Evolutionary conservation across 768 basidiomycete genomes (phyloP).

Genomic region (Glaciozyma martinii): DNA sequence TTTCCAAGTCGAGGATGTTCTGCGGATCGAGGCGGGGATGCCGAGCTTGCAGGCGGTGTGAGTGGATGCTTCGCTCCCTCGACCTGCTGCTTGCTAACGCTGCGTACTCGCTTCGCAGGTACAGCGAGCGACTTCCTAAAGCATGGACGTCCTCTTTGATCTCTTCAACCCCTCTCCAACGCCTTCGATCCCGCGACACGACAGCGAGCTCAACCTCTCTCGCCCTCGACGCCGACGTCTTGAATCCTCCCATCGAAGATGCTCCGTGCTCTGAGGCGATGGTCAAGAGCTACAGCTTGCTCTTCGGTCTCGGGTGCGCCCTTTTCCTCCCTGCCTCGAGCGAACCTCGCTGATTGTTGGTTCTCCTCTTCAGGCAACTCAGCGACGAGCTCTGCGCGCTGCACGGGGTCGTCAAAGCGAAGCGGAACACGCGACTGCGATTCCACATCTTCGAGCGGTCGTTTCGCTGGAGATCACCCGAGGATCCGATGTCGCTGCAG

Average conservation of each 20-base stretch:
- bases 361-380: constrained; percentile 8
- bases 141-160: constrained; percentile 29
- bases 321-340: too few species aligned
- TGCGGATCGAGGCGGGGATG: constrained; percentile 26
- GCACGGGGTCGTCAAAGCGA: constrained; percentile 8
- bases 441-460: constrained; percentile 13
- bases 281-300: constrained; percentile 27
- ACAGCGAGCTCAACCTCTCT: not conserved
- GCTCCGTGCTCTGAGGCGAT: constrained; percentile 20
- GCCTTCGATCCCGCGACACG: constrained; percentile 9
- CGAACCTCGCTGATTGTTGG: not conserved
- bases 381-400: constrained; percentile 25
- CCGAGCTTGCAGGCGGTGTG: constrained; percentile 23
- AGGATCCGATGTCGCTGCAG: constrained; percentile 15
- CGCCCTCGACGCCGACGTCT: not conserved
- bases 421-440: not conserved
- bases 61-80: not conserved
- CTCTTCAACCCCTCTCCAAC: constrained; percentile 7
- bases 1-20: constrained; percentile 24
- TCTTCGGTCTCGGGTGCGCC: constrained; percentile 24
- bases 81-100: not conserved
- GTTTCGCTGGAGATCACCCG: not conserved
- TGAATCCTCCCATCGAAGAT: not conserved
- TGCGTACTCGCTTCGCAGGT: constrained; percentile 3
- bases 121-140: constrained; percentile 22